These are phyloP conservation scores for Monascus ruber DNA, from an alignment of 2,329 filamentous ascomycete species.

Conservation along the genomic window DNA sequence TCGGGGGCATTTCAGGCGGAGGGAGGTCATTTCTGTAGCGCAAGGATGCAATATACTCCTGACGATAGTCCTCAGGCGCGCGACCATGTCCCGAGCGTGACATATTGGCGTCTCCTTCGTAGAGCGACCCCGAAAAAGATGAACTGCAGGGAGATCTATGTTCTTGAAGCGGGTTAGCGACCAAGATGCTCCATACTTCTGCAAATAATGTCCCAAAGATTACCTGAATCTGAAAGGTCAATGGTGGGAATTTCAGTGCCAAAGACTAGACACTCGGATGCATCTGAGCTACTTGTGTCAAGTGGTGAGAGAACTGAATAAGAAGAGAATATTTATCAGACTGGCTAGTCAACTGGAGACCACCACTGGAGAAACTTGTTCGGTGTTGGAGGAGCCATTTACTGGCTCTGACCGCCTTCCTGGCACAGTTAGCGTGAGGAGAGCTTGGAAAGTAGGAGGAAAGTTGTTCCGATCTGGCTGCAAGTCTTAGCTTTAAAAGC, in stretches of 20 bases:
- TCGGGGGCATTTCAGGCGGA: conserved; percentile 85
- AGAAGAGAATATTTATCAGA: background rate
- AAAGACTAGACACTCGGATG: conserved; percentile 1
- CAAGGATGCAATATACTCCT: conserved; percentile 95
- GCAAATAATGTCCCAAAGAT: background rate
- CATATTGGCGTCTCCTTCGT: conserved; percentile 13
- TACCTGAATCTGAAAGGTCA: conserved; percentile 5
- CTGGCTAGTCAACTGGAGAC: too few relatives aligned
- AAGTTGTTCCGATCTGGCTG: too few relatives aligned
- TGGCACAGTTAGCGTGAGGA: background rate
- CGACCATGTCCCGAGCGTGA: conserved; percentile 29
- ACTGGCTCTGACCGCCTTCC: conserved; percentile 17
- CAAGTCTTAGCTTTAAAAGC: too few relatives aligned
- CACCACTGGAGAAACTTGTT: conserved; percentile 7
- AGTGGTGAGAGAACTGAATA: conserved; percentile 4
- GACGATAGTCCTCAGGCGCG: conserved; percentile 49
- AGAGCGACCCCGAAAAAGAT: background rate
- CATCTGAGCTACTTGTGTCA: conserved; percentile 1
- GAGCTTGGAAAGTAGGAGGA: background rate
- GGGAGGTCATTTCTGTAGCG: conserved; percentile 93
- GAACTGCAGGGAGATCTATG: too few relatives aligned
- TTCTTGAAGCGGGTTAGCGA: too few relatives aligned
- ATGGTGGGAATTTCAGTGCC: conserved; percentile 6
- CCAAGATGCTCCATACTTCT: too few relatives aligned
- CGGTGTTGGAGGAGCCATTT: conserved; percentile 15